phyloP scores from a whole-genome alignment of 768 basidiomycete species.

The Leccinum rimulosum region DNA sequence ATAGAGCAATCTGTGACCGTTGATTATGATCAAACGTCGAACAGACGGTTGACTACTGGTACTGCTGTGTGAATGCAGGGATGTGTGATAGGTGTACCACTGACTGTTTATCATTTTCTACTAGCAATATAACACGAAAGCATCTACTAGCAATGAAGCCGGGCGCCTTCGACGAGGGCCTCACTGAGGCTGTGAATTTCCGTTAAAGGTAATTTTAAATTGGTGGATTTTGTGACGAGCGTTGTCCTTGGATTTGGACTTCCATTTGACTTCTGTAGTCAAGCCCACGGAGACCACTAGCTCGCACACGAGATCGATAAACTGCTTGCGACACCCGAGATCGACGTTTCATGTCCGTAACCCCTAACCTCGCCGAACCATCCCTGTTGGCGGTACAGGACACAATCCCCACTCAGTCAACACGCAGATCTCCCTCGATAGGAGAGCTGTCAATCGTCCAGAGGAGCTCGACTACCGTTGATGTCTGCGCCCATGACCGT shows the following conservation, averaged over 20 bases:
- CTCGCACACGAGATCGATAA: not conserved
- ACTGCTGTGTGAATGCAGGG: conserved; percentile 1
- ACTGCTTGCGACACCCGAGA: not conserved
- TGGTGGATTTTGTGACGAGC: not conserved
- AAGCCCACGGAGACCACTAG: not conserved
- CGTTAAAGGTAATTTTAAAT: conserved; percentile 12
- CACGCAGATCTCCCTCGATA: conserved; percentile 14
- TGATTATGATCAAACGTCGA: conserved; percentile 27
- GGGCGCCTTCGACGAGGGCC: not conserved
- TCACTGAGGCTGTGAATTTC: not conserved
- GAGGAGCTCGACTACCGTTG: conserved; percentile 56
- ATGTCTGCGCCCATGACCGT: conserved; percentile 66
- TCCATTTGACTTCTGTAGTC: not conserved
- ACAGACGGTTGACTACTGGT: conserved; percentile 5
- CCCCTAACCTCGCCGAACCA: not conserved
- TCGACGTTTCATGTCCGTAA: conserved; percentile 9
- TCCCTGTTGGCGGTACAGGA: not conserved
- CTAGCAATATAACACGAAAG: conserved; percentile 7
- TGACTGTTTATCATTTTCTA: not conserved
- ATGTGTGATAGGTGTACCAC: conserved; percentile 6
- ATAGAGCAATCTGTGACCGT: conserved; percentile 30
- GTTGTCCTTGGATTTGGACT: not conserved
- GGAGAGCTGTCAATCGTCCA: conserved; percentile 34
- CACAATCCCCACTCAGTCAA: not conserved
- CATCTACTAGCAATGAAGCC: not conserved